A percentile compares a stretch with the other conserved stretches of the same genome.
Conservation (phyloP, 1,284 basidiomycete species). For the Ustilago xerochloae region DNA sequence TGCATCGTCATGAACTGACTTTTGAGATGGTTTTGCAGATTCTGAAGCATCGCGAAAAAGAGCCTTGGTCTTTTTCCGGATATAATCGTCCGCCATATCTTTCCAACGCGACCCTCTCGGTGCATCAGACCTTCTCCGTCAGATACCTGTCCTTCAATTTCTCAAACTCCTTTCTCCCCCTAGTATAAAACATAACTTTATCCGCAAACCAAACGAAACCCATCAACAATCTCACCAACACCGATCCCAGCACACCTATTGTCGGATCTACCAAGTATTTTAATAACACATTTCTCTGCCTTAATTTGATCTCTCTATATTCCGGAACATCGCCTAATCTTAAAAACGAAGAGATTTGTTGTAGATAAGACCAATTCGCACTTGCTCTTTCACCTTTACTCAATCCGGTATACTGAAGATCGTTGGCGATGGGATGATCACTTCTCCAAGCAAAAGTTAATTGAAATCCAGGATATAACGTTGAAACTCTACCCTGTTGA, state of each 20-base stretch:
- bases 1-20: no score
- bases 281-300: background rate
- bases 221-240: slow-evolving; percentile 9
- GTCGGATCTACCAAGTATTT: slow-evolving; percentile 4
- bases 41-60: no score
- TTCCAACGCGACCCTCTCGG: background rate
- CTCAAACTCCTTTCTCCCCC: slow-evolving; percentile 17
- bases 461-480: slow-evolving; percentile 35
- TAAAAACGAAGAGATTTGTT: slow-evolving; percentile 23
- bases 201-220: slow-evolving; percentile 16
- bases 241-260: background rate
- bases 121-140: background rate
- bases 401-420: slow-evolving; percentile 17
- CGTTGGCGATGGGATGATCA: slow-evolving; percentile 25
- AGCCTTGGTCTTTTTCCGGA: no score
- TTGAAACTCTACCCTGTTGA: slow-evolving; percentile 21
- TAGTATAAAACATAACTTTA: slow-evolving; percentile 16
- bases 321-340: slow-evolving; percentile 32
- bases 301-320: slow-evolving; percentile 11
- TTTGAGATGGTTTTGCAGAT: no score
- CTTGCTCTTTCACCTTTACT: slow-evolving; percentile 2
- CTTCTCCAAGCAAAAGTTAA: slow-evolving; percentile 30
- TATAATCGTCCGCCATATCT: no score
- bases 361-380: slow-evolving; percentile 14
- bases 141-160: slow-evolving; percentile 11